Evolutionary conservation across 495 filamentous ascomycete species (phyloP).

Genomic region (Penicillium turbatum): DNA sequence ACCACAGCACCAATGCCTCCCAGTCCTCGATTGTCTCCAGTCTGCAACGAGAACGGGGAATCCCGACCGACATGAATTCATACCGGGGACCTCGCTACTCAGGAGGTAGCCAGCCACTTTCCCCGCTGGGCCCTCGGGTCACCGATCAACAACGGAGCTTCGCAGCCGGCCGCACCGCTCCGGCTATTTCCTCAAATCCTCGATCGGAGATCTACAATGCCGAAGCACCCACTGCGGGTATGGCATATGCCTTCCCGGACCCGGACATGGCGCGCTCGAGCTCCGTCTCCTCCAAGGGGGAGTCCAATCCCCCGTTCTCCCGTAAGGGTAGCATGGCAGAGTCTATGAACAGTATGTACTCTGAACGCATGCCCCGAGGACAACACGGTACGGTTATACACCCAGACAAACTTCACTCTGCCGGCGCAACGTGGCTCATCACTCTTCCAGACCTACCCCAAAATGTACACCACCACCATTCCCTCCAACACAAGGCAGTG

Average conservation of each 20-base stretch:
- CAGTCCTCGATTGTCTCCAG: conserved; percentile 67
- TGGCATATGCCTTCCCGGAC: conserved; percentile 79
- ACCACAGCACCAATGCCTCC: conserved; percentile 72
- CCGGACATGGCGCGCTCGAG: conserved; percentile 59
- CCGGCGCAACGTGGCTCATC: not conserved
- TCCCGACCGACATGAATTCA: conserved; percentile 47
- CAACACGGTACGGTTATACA: conserved; percentile 51
- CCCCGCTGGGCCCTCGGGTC: conserved; percentile 42
- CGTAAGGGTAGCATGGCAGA: conserved; percentile 69
- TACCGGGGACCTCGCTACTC: conserved; percentile 54
- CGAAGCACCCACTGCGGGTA: conserved; percentile 74
- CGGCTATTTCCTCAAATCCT: conserved; percentile 71
- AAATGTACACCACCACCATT: conserved; percentile 70
- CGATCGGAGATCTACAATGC: conserved; percentile 74
- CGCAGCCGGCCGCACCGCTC: conserved; percentile 59
- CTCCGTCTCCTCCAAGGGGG: conserved; percentile 53
- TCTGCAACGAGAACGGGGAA: conserved; percentile 54
- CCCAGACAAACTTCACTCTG: too few species aligned
- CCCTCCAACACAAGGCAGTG: conserved; percentile 69
- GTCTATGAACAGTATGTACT: conserved; percentile 71
- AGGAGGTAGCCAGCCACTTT: conserved; percentile 40
- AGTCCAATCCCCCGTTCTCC: conserved; percentile 46
- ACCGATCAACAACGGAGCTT: conserved; percentile 51
- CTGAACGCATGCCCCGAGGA: conserved; percentile 65
- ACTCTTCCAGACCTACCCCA: conserved; percentile 38